Conservation (phyloP, 768 basidiomycete genomes). For the Rhodotorula paludigena region DNA sequence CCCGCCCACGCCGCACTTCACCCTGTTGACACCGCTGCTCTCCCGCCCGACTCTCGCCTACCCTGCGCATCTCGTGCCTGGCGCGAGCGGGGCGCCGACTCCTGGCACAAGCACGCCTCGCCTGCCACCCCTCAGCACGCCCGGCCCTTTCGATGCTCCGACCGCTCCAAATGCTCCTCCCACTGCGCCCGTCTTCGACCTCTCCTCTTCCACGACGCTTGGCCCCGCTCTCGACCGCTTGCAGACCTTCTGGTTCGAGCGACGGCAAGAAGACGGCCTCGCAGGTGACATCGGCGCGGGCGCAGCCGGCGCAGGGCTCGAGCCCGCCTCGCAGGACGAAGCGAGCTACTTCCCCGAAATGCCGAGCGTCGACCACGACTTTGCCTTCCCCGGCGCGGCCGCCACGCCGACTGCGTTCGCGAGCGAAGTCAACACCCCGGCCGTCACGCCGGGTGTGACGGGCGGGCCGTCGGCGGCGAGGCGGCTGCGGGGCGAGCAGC, state of each 20-base stretch:
- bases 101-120: too few species aligned
- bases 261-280: constrained; percentile 33
- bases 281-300: constrained; percentile 36
- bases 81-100: constrained; percentile 3
- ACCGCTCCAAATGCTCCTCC: not conserved
- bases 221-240: constrained; percentile 35
- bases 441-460: constrained; percentile 10
- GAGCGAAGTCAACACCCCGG: constrained; percentile 2
- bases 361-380: too few species aligned
- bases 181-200: constrained; percentile 35
- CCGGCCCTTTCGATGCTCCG: not conserved
- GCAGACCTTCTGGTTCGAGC: constrained; percentile 39
- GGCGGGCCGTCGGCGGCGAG: constrained; percentile 10
- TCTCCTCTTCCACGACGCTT: constrained; percentile 28
- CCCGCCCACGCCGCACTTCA: constrained; percentile 49
- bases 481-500: constrained; percentile 29
- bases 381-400: too few species aligned
- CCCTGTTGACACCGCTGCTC: constrained; percentile 40
- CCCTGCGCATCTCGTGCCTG: constrained; percentile 28
- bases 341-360: constrained; percentile 29
- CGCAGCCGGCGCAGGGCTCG: not conserved
- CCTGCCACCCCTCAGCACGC: not conserved
- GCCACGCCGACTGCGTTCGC: not conserved
- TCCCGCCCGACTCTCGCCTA: constrained; percentile 26
- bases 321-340: constrained; percentile 1